A percentile compares a stretch with the other conserved stretches of the same genome.
Evolutionary conservation across 192 early-diverging fungal species (phyloP).

Genomic region (Entophlyctis helioformis): DNA sequence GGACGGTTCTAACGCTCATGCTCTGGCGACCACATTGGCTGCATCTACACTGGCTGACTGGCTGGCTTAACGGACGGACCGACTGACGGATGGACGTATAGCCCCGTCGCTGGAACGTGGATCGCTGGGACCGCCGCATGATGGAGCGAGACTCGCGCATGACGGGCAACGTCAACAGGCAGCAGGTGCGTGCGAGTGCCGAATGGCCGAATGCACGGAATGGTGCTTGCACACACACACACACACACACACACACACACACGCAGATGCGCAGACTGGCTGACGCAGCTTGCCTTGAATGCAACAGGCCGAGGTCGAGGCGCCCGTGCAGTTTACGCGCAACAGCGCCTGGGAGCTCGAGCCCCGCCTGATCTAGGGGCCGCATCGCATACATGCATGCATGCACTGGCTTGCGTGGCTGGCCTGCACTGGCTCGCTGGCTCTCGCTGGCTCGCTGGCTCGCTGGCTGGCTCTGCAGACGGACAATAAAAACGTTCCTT

Average conservation of each 20-base stretch:
- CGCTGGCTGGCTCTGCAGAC: no score
- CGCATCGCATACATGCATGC: no score
- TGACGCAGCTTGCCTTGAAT: background rate
- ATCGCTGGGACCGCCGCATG: conserved; percentile 44
- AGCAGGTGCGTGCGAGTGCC: conserved; percentile 17
- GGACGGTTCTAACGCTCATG: no score
- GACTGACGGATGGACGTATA: conserved; percentile 4
- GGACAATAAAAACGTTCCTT: no score
- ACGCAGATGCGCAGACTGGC: background rate
- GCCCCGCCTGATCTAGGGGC: conserved; percentile 12
- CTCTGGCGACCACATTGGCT: no score
- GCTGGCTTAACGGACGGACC: background rate
- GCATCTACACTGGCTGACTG: background rate
- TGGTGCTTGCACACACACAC: background rate
- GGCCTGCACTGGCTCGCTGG: no score
- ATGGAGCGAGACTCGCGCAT: conserved; percentile 45
- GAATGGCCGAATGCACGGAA: background rate
- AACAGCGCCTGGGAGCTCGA: conserved; percentile 40
- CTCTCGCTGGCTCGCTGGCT: no score
- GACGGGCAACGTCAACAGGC: conserved; percentile 45
- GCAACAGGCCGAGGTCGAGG: conserved; percentile 20
- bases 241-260: background rate
- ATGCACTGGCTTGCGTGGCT: no score
- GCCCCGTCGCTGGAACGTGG: conserved; percentile 39
- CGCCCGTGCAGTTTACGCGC: conserved; percentile 26